These are phyloP conservation scores for Pyrus pyrifolia DNA, from an alignment of 306 rosid species.

Conservation along the genomic window DNA sequence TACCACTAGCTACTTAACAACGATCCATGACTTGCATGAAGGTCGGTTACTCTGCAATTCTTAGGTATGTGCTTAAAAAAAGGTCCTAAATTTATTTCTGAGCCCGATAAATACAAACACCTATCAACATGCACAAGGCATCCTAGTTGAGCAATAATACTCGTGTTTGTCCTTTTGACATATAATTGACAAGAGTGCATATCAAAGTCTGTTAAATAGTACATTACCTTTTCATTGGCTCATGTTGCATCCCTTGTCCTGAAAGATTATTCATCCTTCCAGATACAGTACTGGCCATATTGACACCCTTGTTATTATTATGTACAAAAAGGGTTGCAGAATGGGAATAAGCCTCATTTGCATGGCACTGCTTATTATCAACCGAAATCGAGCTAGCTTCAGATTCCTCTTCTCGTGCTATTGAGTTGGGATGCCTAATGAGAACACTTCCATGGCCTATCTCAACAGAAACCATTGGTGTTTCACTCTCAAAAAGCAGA, in stretches of 20 bases:
- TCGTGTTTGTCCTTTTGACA: neutral
- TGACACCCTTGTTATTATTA: conserved; percentile 28
- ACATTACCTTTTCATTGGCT: conserved; percentile 53
- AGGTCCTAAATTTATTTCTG: neutral
- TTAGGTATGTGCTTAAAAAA: neutral
- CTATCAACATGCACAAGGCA: conserved; percentile 6
- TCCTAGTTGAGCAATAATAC: conserved; percentile 5
- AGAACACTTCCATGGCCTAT: conserved; percentile 98
- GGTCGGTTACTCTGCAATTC: neutral
- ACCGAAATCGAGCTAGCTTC: conserved; percentile 95
- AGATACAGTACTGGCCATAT: conserved; percentile 31
- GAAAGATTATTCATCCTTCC: conserved; percentile 45
- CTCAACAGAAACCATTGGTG: conserved; percentile 98
- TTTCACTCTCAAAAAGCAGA: conserved; percentile 80
- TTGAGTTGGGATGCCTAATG: conserved; percentile 84
- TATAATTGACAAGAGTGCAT: conserved; percentile 3
- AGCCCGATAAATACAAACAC: neutral
- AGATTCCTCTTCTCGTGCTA: conserved; percentile 88
- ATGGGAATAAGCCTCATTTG: conserved; percentile 62
- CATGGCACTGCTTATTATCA: conserved; percentile 55
- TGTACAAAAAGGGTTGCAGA: conserved; percentile 30
- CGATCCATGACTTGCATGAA: neutral
- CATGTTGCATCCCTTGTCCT: conserved; percentile 51
- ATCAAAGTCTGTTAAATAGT: conserved; percentile 4
- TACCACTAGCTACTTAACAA: neutral